Percentiles rank a stretch among this genome's conserved stretches.
Evolutionary conservation across 208 protist genomes (phyloP).

Genomic region (Leishmania gerbilli): DNA sequence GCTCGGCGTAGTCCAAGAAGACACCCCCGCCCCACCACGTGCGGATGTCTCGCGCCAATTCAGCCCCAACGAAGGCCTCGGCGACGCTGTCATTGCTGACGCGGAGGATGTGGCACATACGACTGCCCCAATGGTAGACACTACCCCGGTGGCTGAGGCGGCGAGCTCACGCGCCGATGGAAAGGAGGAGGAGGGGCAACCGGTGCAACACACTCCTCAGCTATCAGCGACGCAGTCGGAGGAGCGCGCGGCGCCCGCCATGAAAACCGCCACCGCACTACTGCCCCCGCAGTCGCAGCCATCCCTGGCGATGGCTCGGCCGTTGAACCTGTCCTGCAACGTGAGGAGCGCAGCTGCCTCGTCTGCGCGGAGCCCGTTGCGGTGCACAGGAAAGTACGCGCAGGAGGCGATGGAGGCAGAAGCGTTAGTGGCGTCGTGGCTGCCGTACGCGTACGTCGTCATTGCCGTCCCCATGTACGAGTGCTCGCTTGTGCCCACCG

Average conservation of each 20-base stretch:
- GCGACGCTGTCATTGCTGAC: not conserved
- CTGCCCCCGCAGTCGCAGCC: conserved; percentile 3
- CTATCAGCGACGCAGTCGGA: not conserved
- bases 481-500: conserved; percentile 50
- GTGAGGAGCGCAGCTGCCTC: not conserved
- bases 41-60: not conserved
- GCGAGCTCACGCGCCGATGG: not conserved
- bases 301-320: not conserved
- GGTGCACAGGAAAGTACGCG: conserved; percentile 25
- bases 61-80: not conserved
- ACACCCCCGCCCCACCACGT: not conserved
- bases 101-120: not conserved
- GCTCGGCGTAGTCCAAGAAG: not conserved
- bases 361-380: not conserved
- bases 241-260: not conserved
- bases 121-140: not conserved
- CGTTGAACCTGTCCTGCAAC: not conserved
- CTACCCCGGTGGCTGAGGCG: not conserved
- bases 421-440: conserved; percentile 36
- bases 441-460: conserved; percentile 62
- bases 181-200: not conserved
- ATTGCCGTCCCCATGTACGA: conserved; percentile 69
- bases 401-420: conserved; percentile 28
- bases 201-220: not conserved
- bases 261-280: not conserved